Percentiles rank a stretch among this genome's conserved stretches.
These are phyloP conservation scores for Tetrahymena borealis DNA, from an alignment of 73 alveolate genomes.

Conservation along the genomic window DNA sequence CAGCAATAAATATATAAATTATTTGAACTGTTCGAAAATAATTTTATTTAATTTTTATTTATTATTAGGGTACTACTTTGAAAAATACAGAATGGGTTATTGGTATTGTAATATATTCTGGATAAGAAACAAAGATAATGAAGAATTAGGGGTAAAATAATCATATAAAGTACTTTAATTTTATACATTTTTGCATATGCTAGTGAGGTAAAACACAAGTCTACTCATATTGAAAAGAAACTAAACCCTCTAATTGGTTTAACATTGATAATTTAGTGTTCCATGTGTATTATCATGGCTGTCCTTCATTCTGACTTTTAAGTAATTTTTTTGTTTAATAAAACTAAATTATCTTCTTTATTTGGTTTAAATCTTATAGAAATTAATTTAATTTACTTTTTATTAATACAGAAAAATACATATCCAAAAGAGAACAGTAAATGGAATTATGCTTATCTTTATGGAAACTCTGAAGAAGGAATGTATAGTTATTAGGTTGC, in stretches of 20 bases:
- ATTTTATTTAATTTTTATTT: background rate
- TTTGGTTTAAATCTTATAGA: background rate
- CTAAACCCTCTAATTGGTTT: background rate
- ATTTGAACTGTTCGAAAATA: too few species aligned
- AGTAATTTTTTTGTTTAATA: background rate
- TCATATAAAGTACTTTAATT: background rate
- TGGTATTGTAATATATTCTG: conserved; percentile 45
- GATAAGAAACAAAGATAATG: conserved; percentile 43
- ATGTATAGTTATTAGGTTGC: background rate
- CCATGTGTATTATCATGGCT: conserved; percentile 8
- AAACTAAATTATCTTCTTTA: background rate
- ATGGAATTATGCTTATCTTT: background rate
- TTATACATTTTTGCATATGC: background rate
- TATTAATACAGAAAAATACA: background rate
- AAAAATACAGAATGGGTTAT: conserved; percentile 45
- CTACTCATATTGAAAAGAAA: conserved; percentile 28
- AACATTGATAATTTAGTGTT: conserved; percentile 8
- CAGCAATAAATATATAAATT: too few species aligned
- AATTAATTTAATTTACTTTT: too few species aligned
- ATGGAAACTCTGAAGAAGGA: background rate
- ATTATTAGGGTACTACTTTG: conserved; percentile 25
- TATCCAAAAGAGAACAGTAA: background rate
- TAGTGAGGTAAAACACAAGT: background rate
- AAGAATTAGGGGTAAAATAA: conserved; percentile 9
- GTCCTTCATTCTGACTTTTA: background rate